Conservation (phyloP, 495 filamentous ascomycete species). For the Copromyces sp. region DNA sequence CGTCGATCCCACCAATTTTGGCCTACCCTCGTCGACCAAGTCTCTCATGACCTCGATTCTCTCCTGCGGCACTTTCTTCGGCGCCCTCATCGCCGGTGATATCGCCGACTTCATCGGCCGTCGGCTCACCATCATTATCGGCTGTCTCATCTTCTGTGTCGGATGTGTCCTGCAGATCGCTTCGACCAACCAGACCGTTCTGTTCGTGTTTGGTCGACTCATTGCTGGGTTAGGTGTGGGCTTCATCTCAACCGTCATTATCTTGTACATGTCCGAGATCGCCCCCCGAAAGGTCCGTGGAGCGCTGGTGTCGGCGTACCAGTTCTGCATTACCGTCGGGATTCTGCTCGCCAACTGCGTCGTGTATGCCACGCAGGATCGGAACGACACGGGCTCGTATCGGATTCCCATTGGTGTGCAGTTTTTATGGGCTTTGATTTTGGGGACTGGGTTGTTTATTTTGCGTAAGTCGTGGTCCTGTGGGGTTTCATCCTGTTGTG, state of each 20-base stretch:
- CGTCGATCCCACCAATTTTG: conserved; percentile 19
- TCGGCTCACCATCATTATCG: conserved; percentile 53
- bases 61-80: conserved; percentile 66
- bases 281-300: conserved; percentile 57
- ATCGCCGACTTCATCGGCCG: conserved; percentile 60
- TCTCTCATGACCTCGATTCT: conserved; percentile 66
- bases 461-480: conserved; percentile 29
- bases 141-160: conserved; percentile 52
- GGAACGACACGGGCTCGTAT: conserved; percentile 56
- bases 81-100: conserved; percentile 58
- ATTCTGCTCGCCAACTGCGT: conserved; percentile 64
- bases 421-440: conserved; percentile 59
- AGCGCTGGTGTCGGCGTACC: conserved; percentile 64
- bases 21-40: conserved; percentile 32
- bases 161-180: conserved; percentile 53
- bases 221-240: conserved; percentile 63
- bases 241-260: conserved; percentile 61
- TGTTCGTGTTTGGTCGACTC: conserved; percentile 56
- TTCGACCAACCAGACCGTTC: conserved; percentile 23
- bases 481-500: no score
- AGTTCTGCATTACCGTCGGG: conserved; percentile 68
- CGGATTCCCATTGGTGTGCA: conserved; percentile 63
- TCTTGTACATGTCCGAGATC: conserved; percentile 65
- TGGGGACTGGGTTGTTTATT: conserved; percentile 49
- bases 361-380: conserved; percentile 54